Evolutionary conservation across 2,329 filamentous ascomycete genomes (phyloP).

Genomic region (Nothophaeocryptopus gaeumannii): DNA sequence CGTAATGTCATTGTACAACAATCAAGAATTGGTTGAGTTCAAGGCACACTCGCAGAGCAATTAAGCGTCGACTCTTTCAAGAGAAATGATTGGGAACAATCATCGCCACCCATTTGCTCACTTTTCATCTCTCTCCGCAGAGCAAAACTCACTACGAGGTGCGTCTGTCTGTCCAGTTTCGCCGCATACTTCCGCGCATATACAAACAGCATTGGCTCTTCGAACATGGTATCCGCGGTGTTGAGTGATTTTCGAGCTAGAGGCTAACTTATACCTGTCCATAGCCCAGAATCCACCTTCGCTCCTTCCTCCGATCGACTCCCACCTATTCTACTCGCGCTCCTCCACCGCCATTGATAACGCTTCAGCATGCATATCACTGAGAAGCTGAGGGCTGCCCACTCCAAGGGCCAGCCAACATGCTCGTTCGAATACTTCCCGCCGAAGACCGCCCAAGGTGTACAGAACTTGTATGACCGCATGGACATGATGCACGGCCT

Average conservation of each 20-base stretch:
- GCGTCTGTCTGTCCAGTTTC: too few species aligned
- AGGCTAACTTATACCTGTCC: not conserved
- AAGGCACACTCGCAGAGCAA: constrained; percentile 27
- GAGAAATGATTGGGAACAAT: constrained; percentile 13
- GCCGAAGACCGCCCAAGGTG: constrained; percentile 93
- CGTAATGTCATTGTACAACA: constrained; percentile 35
- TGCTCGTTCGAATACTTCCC: constrained; percentile 99
- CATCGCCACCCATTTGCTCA: not conserved
- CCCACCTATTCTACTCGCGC: too few species aligned
- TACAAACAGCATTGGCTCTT: too few species aligned
- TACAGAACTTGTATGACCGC: constrained; percentile 98
- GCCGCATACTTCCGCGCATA: too few species aligned
- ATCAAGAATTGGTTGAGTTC: constrained; percentile 33
- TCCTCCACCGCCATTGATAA: too few species aligned
- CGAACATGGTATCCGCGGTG: too few species aligned
- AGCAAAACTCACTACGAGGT: too few species aligned
- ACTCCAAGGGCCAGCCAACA: constrained; percentile 74
- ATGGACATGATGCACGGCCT: constrained; percentile 99
- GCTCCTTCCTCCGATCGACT: too few species aligned
- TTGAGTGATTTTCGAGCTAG: too few species aligned
- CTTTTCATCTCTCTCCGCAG: too few species aligned
- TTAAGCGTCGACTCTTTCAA: constrained; percentile 11
- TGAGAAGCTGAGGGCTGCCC: constrained; percentile 80
- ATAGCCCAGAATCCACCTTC: too few species aligned
- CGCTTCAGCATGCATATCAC: constrained; percentile 77